A percentile compares a stretch with the other conserved stretches of the same genome.
Evolutionary conservation across 2,329 filamentous ascomycete species (phyloP).

Genomic region (Pseudocercospora fijiensis): DNA sequence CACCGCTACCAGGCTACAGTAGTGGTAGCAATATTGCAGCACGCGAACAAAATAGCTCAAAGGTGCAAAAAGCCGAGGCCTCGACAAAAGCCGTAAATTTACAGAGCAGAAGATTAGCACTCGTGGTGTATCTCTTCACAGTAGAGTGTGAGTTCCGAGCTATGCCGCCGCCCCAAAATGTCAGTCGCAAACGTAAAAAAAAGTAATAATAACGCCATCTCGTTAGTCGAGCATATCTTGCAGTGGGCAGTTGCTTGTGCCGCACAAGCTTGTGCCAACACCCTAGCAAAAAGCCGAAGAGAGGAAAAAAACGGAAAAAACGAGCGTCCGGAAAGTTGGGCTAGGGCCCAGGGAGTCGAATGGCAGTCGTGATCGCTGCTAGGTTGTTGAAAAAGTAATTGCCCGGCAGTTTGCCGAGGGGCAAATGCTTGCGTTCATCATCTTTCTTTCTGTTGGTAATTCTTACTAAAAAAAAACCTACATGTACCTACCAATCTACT

Average conservation of each 20-base stretch:
- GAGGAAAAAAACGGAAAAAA: neutral
- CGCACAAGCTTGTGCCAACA: constrained; percentile 1
- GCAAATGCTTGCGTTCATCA: no score
- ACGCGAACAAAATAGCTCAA: neutral
- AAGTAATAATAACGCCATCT: no score
- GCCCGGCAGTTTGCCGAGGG: neutral
- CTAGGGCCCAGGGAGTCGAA: neutral
- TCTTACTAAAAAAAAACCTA: no score
- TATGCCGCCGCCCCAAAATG: neutral
- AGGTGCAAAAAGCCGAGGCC: neutral
- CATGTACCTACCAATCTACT: no score
- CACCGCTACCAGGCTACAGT: neutral
- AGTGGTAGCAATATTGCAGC: neutral
- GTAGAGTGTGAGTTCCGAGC: neutral
- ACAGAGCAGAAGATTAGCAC: neutral
- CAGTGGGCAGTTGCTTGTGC: constrained; percentile 5
- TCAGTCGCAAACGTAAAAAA: neutral
- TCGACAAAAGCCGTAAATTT: neutral
- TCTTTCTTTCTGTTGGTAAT: no score
- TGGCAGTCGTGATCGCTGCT: neutral
- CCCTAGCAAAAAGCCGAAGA: neutral
- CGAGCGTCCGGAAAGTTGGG: constrained; percentile 6
- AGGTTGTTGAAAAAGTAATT: constrained; percentile 1
- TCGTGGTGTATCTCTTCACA: neutral
- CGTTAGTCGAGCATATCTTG: constrained; percentile 4